Conservation (phyloP, 176 grass and related monocot genomes). For the Eragrostis nindensis region DNA sequence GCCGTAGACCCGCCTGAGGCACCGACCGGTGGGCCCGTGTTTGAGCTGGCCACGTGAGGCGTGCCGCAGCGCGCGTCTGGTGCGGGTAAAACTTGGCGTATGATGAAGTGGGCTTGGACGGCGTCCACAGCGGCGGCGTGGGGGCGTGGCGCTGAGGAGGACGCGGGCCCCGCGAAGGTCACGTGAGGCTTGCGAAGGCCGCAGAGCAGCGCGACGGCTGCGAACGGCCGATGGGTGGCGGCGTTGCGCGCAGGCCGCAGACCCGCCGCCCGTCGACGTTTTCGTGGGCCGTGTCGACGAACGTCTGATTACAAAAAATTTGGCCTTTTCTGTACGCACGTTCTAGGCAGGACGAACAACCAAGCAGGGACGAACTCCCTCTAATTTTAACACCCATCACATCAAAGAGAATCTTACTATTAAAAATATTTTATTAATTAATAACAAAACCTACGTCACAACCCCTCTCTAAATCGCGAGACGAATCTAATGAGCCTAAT, state of each 20-base stretch:
- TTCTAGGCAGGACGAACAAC: too few species aligned
- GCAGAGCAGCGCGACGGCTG: neutral
- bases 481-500: too few species aligned
- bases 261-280: constrained; percentile 1
- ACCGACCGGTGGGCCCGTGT: neutral
- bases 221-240: neutral
- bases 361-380: too few species aligned
- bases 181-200: neutral
- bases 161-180: constrained; percentile 9
- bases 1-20: neutral
- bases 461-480: too few species aligned
- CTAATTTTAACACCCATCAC: too few species aligned
- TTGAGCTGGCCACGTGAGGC: neutral
- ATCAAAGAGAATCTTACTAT: too few species aligned
- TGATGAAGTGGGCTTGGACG: neutral
- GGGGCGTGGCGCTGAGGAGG: constrained; percentile 43
- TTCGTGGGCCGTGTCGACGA: neutral
- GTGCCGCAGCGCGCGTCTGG: neutral
- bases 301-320: too few species aligned
- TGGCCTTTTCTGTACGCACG: too few species aligned
- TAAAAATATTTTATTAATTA: too few species aligned
- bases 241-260: neutral
- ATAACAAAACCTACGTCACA: too few species aligned
- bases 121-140: neutral
- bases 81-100: neutral